Evolutionary conservation across 2,329 filamentous ascomycete species (phyloP).

Genomic region (Fonsecaea monophora): DNA sequence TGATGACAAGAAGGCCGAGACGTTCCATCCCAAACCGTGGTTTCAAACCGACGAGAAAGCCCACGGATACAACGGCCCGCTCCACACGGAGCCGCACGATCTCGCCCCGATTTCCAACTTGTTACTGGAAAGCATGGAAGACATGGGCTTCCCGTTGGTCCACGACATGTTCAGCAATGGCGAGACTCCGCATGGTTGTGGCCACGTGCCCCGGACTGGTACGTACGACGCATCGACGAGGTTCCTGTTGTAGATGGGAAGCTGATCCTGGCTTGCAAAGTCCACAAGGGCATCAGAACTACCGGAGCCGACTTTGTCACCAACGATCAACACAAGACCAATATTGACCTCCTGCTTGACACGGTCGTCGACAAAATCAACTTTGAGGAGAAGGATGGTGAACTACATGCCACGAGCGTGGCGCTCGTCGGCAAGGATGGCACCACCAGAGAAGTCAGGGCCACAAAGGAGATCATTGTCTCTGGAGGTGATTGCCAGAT

Average conservation of each 20-base stretch:
- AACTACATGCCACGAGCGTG: conserved; percentile 48
- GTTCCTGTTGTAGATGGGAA: background rate
- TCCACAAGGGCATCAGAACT: conserved; percentile 59
- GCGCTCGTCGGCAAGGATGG: conserved; percentile 53
- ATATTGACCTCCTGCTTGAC: conserved; percentile 58
- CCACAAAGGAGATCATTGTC: conserved; percentile 53
- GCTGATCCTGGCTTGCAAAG: conserved; percentile 35
- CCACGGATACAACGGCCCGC: conserved; percentile 61
- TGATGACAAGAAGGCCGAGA: conserved; percentile 58
- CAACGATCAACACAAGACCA: conserved; percentile 51
- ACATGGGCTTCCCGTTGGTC: conserved; percentile 61
- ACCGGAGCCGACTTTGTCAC: conserved; percentile 63
- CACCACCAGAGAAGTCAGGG: conserved; percentile 47
- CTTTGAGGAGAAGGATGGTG: conserved; percentile 45
- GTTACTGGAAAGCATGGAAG: conserved; percentile 62
- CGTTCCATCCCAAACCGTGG: conserved; percentile 65
- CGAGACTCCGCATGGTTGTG: conserved; percentile 61
- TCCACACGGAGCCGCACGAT: conserved; percentile 65
- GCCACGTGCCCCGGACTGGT: conserved; percentile 59
- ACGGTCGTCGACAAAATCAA: conserved; percentile 62
- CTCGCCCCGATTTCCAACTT: conserved; percentile 65
- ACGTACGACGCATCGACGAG: conserved; percentile 3
- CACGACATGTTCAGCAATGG: conserved; percentile 66
- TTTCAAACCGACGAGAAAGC: conserved; percentile 57
- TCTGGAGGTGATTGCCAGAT: conserved; percentile 43